Evolutionary conservation across 768 basidiomycete species (phyloP).

Genomic region (Termitomyces sp.): DNA sequence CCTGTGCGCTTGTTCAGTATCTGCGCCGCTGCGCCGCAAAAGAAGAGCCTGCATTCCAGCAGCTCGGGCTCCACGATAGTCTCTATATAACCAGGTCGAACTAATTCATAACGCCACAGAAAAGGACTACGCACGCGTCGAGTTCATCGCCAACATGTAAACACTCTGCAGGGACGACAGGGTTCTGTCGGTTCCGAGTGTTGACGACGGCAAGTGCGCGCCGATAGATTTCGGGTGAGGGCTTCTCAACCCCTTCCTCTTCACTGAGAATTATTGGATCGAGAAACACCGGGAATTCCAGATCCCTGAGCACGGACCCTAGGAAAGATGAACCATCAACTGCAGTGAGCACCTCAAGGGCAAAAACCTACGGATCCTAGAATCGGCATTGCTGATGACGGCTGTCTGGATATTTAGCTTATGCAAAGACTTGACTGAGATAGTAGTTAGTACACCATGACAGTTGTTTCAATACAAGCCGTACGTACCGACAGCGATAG

Average conservation of each 20-base stretch:
- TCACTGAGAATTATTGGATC: constrained; percentile 64
- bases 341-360: background rate
- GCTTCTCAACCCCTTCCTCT: constrained; percentile 66
- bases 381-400: constrained; percentile 69
- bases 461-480: background rate
- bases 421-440: constrained; percentile 40
- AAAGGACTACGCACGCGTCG: constrained; percentile 38
- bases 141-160: constrained; percentile 79
- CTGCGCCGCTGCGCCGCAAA: constrained; percentile 7
- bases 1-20: constrained; percentile 13
- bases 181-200: constrained; percentile 3
- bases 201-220: constrained; percentile 33
- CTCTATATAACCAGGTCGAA: constrained; percentile 3
- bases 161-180: constrained; percentile 34
- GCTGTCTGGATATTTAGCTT: constrained; percentile 43
- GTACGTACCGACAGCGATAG: constrained; percentile 33
- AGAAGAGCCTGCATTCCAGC: constrained; percentile 18
- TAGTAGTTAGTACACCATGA: background rate
- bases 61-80: constrained; percentile 15
- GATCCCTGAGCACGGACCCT: constrained; percentile 54
- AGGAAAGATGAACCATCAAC: background rate
- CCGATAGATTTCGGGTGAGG: constrained; percentile 50
- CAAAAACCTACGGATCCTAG: constrained; percentile 53
- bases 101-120: background rate
- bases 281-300: constrained; percentile 44